Evolutionary conservation across 2,329 filamentous ascomycete species (phyloP).

Genomic region (Boeremia lycopersici): DNA sequence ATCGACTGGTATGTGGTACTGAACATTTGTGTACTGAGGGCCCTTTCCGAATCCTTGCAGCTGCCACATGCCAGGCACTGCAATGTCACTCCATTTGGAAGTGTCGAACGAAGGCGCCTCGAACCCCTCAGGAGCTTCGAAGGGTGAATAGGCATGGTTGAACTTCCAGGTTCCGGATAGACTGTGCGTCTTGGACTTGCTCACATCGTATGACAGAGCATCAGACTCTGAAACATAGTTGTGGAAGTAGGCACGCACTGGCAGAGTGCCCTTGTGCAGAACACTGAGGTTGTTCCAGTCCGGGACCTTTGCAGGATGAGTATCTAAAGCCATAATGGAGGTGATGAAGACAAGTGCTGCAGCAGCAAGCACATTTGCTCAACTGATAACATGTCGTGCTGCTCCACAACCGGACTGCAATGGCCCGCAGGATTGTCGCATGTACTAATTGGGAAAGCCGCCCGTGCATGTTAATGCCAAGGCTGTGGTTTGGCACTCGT

Average conservation of each 20-base stretch:
- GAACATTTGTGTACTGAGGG: conserved; percentile 72
- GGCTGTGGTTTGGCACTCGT: conserved; percentile 13
- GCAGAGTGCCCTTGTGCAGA: conserved; percentile 65
- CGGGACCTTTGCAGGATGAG: conserved; percentile 44
- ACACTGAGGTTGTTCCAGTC: conserved; percentile 68
- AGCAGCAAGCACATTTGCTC: background rate
- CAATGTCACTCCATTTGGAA: conserved; percentile 58
- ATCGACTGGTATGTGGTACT: conserved; percentile 68
- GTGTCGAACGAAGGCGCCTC: conserved; percentile 41
- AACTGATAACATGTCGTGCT: conserved; percentile 13
- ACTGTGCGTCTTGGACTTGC: conserved; percentile 41
- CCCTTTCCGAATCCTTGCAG: conserved; percentile 67
- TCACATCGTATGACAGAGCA: conserved; percentile 52
- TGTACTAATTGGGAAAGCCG: conserved; percentile 29
- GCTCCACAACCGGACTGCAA: conserved; percentile 12
- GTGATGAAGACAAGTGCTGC: conserved; percentile 2
- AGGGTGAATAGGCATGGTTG: conserved; percentile 44
- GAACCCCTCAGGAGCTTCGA: conserved; percentile 46
- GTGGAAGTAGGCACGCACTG: conserved; percentile 63
- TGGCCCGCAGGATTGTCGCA: conserved; percentile 12
- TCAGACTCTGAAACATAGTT: conserved; percentile 57
- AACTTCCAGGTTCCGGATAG: conserved; percentile 50
- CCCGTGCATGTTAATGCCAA: conserved; percentile 24
- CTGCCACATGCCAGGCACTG: conserved; percentile 73
- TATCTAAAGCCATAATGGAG: conserved; percentile 28